phyloP scores from a whole-genome alignment of 1,284 basidiomycete species.

The Austropuccinia psidii region DNA sequence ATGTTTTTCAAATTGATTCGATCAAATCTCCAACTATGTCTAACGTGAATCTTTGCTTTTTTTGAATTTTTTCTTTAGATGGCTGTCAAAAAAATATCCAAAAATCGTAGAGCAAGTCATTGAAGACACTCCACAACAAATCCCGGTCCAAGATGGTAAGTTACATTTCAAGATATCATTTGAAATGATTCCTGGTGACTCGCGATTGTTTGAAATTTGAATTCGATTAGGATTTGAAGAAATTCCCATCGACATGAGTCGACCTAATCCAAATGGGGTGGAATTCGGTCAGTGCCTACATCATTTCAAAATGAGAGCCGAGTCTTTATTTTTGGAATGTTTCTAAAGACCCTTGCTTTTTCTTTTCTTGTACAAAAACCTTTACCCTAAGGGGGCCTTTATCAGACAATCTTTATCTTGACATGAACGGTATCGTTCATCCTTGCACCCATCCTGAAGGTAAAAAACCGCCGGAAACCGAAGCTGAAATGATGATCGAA shows the following conservation, averaged over 20 bases:
- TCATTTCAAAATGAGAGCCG: not conserved
- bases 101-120: conserved; percentile 46
- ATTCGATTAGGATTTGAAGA: conserved; percentile 16
- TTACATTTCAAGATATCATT: too few relatives aligned
- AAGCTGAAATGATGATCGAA: conserved; percentile 99
- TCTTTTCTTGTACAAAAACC: conserved; percentile 75
- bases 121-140: conserved; percentile 45
- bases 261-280: conserved; percentile 85
- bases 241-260: conserved; percentile 57
- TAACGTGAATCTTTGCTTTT: not conserved
- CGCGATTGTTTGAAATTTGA: not conserved
- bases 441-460: conserved; percentile 98
- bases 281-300: conserved; percentile 75
- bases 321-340: not conserved
- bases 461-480: conserved; percentile 89
- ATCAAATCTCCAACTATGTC: not conserved
- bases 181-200: too few relatives aligned
- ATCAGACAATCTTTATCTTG: conserved; percentile 38
- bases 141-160: conserved; percentile 43
- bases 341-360: not conserved
- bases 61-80: conserved; percentile 43
- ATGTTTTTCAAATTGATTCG: not conserved
- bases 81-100: conserved; percentile 49
- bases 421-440: conserved; percentile 61
- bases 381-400: conserved; percentile 70